A percentile compares a stretch with the other conserved stretches of the same genome.
phyloP scores from a whole-genome alignment of 2,329 filamentous ascomycete species.

The Aspergillus sp. region DNA sequence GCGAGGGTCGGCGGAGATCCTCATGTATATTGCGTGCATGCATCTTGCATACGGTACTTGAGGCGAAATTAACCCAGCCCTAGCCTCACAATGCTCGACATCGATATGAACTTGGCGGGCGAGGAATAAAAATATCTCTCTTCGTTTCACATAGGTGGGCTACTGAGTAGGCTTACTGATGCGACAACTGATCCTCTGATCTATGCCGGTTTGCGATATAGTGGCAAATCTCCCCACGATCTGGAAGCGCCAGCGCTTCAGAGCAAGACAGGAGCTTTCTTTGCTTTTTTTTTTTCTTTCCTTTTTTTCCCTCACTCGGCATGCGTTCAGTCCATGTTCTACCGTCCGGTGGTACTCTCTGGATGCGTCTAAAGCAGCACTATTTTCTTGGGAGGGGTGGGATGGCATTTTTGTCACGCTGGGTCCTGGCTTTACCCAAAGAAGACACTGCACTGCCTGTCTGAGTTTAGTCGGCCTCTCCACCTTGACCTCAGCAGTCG shows the following conservation, averaged over 20 bases:
- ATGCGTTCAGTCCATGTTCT: too few species aligned
- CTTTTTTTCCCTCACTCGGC: not conserved
- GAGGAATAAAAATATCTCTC: slow-evolving; percentile 1
- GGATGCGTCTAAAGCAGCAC: not conserved
- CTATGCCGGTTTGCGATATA: slow-evolving; percentile 13
- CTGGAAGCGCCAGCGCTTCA: slow-evolving; percentile 19
- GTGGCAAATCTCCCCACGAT: slow-evolving; percentile 30
- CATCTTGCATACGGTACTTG: too few species aligned
- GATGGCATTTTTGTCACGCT: not conserved
- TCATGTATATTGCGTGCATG: too few species aligned
- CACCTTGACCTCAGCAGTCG: too few species aligned
- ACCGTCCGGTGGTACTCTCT: too few species aligned
- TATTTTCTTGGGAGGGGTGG: slow-evolving; percentile 4
- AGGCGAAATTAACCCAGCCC: too few species aligned
- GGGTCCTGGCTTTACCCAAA: not conserved
- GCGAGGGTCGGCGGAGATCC: too few species aligned
- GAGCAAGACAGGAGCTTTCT: slow-evolving; percentile 4
- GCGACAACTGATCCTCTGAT: slow-evolving; percentile 19
- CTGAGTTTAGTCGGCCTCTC: not conserved
- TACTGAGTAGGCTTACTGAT: slow-evolving; percentile 8
- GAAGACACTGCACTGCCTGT: not conserved
- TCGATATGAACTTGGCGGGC: not conserved
- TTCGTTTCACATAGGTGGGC: slow-evolving; percentile 15
- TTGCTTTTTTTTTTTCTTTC: not conserved
- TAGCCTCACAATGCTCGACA: not conserved